Percentiles rank a stretch among this genome's conserved stretches.
These are phyloP conservation scores for Fusarium torreyae DNA, from an alignment of 2,329 filamentous ascomycete species.

Conservation along the genomic window DNA sequence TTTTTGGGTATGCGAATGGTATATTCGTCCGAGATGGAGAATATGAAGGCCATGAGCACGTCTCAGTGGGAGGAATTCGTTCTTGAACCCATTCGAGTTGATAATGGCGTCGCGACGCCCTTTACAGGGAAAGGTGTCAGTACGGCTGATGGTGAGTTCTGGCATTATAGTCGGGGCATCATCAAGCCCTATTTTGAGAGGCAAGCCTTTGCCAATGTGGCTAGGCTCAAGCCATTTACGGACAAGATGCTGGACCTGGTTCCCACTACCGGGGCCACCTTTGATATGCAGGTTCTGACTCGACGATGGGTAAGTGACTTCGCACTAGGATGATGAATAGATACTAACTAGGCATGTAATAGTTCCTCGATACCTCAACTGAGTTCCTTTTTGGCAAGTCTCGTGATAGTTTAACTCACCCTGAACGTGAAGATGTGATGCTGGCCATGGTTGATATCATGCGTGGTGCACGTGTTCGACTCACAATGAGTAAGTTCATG, in stretches of 20 bases:
- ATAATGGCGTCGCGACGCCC: conserved; percentile 32
- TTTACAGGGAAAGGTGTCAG: conserved; percentile 42
- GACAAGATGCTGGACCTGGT: conserved; percentile 13
- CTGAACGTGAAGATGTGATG: conserved; percentile 3
- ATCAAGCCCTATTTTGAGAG: conserved; percentile 45
- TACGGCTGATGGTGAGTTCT: conserved; percentile 39
- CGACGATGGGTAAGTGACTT: conserved; percentile 4
- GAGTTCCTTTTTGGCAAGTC: conserved; percentile 8
- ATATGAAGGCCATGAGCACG: conserved; percentile 43
- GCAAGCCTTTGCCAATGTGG: conserved; percentile 39
- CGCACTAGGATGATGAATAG: background rate
- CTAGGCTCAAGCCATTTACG: conserved; percentile 36
- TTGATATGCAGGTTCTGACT: conserved; percentile 10
- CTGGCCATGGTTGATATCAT: conserved; percentile 15
- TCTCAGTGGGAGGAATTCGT: conserved; percentile 44
- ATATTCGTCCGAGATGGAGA: conserved; percentile 42
- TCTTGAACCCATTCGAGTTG: conserved; percentile 40
- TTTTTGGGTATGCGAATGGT: conserved; percentile 42
- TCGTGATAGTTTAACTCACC: conserved; percentile 4
- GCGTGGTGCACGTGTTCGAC: conserved; percentile 8
- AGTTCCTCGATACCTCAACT: conserved; percentile 10
- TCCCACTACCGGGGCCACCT: background rate
- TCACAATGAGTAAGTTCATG: conserved; percentile 11
- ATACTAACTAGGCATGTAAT: background rate
- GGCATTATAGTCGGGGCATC: conserved; percentile 39